A percentile compares a stretch with the other conserved stretches of the same genome.
These are phyloP conservation scores for Alternaria panax DNA, from an alignment of 2,329 filamentous ascomycete species.

Conservation along the genomic window DNA sequence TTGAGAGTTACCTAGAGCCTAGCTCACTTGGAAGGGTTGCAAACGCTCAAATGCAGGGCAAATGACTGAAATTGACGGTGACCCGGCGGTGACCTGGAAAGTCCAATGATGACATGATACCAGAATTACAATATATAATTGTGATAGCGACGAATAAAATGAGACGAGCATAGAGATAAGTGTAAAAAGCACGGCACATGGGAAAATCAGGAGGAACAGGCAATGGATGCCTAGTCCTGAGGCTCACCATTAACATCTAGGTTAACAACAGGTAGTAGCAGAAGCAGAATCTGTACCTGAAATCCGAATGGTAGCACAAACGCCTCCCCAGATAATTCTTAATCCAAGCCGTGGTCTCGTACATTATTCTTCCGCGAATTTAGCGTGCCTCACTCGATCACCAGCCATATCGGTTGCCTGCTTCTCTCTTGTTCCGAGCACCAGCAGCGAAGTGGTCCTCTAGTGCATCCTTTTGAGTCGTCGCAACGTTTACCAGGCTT, in stretches of 20 bases:
- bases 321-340: not conserved
- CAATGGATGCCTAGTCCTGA: not conserved
- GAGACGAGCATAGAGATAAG: not conserved
- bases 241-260: not conserved
- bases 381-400: slow-evolving; percentile 35
- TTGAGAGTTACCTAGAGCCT: not conserved
- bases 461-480: slow-evolving; percentile 82
- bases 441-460: slow-evolving; percentile 91
- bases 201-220: not conserved
- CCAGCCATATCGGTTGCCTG: slow-evolving; percentile 86
- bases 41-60: not conserved
- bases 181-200: not conserved
- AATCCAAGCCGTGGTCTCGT: not conserved
- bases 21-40: not conserved
- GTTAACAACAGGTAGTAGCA: not conserved
- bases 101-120: not conserved
- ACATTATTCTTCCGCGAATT: not conserved
- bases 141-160: not conserved
- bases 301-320: not conserved
- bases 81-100: not conserved
- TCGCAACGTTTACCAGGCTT: slow-evolving; percentile 84
- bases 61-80: not conserved
- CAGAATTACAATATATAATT: not conserved
- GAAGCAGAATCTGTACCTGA: not conserved
- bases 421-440: slow-evolving; percentile 79